Evolutionary conservation across 768 basidiomycete species (phyloP), one percentile per base, ranked within the genome.

Genomic region (Lactarius vividus): DNA sequence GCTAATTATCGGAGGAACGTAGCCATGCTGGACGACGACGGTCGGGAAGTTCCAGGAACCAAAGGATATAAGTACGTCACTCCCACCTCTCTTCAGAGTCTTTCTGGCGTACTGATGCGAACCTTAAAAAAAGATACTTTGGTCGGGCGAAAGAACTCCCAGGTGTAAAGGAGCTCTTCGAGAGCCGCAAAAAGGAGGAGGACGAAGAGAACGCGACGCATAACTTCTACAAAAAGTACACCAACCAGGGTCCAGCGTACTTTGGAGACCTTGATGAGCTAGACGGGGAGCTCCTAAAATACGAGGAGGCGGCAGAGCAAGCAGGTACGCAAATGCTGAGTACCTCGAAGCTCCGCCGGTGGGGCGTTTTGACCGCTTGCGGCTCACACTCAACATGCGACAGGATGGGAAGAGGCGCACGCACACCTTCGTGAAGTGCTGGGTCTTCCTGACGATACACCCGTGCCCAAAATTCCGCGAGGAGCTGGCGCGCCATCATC

Each of bases 71-170:
- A 98, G 95, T 94, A 69, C 63, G 73, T 64, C 28, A 1, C 6
- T 7, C 8, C 37, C 9, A 4, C 28, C n/a, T 67, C 20, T 33
- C 16, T 7, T 4, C n/a, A 2, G 11, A 37, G n/a, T 4, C 9
- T 5, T 40, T 44, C 35, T 31, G 4, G 6, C 31, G 20, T 37
- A 33, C 61, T 59, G 10, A 71, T 46, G 5, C 2, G 20, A 28
- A 28, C 1, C 2, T 49, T 42, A 10, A 39, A n/a, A 7, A 13
- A 39, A 96, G 95, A 74, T 98, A 98, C 77, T 98, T 99, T 75
- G 96, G 96, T 63, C 89, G 96, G 33, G 94, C 96, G 4, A 96
- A 94, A 75, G 96, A 98, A 62, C 80, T 99, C 2, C 96, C 96
- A 0, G 96, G 96, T 44, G 94, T 98, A 13, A 88, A 89, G 64